These are phyloP conservation scores for Crucibulum laeve DNA, from an alignment of 768 basidiomycete species.

Conservation along the genomic window DNA sequence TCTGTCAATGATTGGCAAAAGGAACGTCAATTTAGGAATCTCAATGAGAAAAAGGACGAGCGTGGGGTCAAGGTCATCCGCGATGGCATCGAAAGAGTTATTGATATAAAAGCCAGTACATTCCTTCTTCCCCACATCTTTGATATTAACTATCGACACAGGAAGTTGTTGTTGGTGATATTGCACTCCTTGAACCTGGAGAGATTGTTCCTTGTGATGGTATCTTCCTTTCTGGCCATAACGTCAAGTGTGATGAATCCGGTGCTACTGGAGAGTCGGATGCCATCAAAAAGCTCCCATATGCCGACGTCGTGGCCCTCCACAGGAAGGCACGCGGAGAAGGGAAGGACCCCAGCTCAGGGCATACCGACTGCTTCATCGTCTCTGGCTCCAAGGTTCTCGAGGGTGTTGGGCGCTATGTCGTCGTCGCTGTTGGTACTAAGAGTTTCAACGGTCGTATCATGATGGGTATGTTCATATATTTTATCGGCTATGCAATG, in stretches of 20 bases:
- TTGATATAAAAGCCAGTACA: conserved; percentile 71
- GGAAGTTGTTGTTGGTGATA: conserved; percentile 92
- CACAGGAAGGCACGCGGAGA: conserved; percentile 26
- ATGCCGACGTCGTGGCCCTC: conserved; percentile 64
- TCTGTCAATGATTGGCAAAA: conserved; percentile 98
- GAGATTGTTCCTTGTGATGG: conserved; percentile 97
- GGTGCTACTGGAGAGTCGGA: conserved; percentile 97
- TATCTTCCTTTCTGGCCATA: conserved; percentile 88
- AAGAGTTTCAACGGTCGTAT: conserved; percentile 95
- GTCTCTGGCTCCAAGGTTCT: conserved; percentile 90
- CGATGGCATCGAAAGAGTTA: conserved; percentile 58
- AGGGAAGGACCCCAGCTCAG: conserved; percentile 23
- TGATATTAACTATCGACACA: conserved; percentile 27
- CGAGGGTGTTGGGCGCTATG: conserved; percentile 91
- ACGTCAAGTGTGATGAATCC: conserved; percentile 93
- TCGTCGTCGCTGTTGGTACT: conserved; percentile 88
- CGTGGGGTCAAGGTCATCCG: conserved; percentile 85
- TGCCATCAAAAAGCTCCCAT: conserved; percentile 84
- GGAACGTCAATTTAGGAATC: conserved; percentile 87
- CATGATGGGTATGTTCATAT: conserved; percentile 79
- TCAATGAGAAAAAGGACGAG: conserved; percentile 96
- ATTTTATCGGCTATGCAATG: conserved; percentile 3
- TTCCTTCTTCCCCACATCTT: background rate
- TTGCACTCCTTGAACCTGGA: conserved; percentile 89
- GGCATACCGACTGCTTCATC: conserved; percentile 88